Evolutionary conservation across 495 filamentous ascomycete genomes (phyloP).

Genomic region (Penicillium salamii): DNA sequence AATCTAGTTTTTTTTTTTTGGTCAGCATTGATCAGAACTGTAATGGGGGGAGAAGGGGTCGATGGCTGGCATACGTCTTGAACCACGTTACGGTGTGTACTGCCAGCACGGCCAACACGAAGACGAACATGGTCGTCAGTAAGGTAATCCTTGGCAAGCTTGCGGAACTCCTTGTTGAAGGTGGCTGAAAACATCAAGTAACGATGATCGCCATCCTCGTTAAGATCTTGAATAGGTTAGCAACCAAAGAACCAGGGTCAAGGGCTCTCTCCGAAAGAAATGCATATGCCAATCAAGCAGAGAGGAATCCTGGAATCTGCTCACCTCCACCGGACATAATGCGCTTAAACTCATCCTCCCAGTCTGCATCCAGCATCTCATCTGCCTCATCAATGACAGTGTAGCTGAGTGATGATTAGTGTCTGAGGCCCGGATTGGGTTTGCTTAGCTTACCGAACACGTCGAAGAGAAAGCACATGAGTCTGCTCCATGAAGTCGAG

Average conservation of each 20-base stretch:
- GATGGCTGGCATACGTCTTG: slow-evolving; percentile 52
- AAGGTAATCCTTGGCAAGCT: slow-evolving; percentile 73
- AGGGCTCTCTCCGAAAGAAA: no score
- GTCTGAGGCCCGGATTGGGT: not conserved
- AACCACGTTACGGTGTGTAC: slow-evolving; percentile 71
- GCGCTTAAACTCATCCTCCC: slow-evolving; percentile 64
- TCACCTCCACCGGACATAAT: slow-evolving; percentile 78
- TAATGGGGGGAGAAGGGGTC: not conserved
- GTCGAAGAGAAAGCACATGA: slow-evolving; percentile 64
- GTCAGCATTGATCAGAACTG: slow-evolving; percentile 1
- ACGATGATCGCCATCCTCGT: slow-evolving; percentile 75
- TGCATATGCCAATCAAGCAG: not conserved
- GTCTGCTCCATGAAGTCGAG: slow-evolving; percentile 74
- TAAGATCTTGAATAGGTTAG: slow-evolving; percentile 44
- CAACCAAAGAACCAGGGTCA: no score
- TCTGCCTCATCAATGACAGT: slow-evolving; percentile 95
- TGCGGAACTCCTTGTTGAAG: slow-evolving; percentile 73
- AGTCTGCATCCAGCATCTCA: slow-evolving; percentile 76
- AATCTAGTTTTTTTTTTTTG: slow-evolving; percentile 35
- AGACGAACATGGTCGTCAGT: slow-evolving; percentile 69
- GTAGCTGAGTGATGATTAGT: slow-evolving; percentile 45
- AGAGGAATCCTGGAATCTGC: slow-evolving; percentile 10
- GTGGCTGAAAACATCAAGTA: slow-evolving; percentile 97
- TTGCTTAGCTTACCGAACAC: slow-evolving; percentile 69
- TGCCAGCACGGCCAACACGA: slow-evolving; percentile 80